Base-by-base conservation (phyloP, 192 early-diverging fungal genomes). In the Pilaira anomala region DNA sequence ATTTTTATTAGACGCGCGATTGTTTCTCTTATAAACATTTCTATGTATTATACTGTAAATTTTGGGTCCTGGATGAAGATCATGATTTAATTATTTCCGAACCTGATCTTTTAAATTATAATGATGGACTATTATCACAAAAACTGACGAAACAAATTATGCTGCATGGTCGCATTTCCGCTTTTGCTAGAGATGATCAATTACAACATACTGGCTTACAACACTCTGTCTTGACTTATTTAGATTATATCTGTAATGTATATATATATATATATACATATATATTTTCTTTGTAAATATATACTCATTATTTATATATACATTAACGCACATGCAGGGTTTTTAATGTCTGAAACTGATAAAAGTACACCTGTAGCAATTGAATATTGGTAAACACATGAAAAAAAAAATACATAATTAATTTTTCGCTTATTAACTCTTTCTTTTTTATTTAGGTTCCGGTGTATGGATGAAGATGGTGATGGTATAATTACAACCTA, bases 21-120 rank as follows among this genome's bases (percentile, higher is more conserved):
- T 82, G 88, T 42, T 96, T 98, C 65, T 96, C 93, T 6, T 98
- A 98, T 78, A 93, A 95, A 73, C 96, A 98, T 68, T 98, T 96
- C 67, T 98, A 98, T 70, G 96, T 98, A 21, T 83, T 98, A 2
- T 98, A 96, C 69, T 96, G 93, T 82, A 95, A 93, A 72, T 98
- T 98, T 73, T 98, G 91, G 89, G 91, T 91, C 66, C 78, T 96
- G 50, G 96, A 98, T 77, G 73, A 81, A 22, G 92, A 96, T 69
- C 93, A 93, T 58, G 91, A 96, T 68, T 79, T 92, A 60, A 71
- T 91, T 33, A 80, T 96, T 48, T 80, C 85, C 45, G 78, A 83
- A 33, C 67, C 78, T 26, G 88, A 90, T 54, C 74, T 98, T 54
- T 40, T 80, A 7, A 73, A 80, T 50, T 98, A 96, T 76, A 89